Conservation (phyloP, 305 asterid genomes). For the Solanum chacoense region DNA sequence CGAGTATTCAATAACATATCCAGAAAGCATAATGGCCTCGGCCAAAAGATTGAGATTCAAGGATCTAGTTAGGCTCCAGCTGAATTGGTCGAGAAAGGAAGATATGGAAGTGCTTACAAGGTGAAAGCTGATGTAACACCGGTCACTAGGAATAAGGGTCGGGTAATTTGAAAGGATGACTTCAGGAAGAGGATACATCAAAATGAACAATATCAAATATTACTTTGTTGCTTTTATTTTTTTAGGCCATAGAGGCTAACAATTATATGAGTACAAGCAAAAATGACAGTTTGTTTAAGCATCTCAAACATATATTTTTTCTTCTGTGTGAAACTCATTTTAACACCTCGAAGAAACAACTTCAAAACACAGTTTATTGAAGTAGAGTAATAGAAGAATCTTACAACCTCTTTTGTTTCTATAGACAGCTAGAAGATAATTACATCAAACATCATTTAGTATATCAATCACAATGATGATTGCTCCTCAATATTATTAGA, state of each 20-base stretch:
- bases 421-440: neutral
- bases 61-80: neutral
- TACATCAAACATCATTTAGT: neutral
- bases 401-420: neutral
- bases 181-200: too few relatives aligned
- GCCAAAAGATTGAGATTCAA: neutral
- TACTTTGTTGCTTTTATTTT: too few relatives aligned
- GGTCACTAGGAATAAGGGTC: neutral
- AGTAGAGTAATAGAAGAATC: neutral
- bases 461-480: neutral
- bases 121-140: neutral
- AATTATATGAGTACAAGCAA: neutral
- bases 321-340: neutral
- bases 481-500: neutral
- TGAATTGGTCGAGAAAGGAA: neutral
- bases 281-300: neutral
- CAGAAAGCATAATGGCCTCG: neutral
- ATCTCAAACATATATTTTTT: neutral
- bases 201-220: too few relatives aligned
- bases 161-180: too few relatives aligned
- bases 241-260: neutral
- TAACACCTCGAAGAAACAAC: neutral
- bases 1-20: neutral
- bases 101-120: neutral
- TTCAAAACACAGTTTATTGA: neutral